Base-by-base conservation (phyloP, 2,329 filamentous ascomycete genomes). In the Grosmannia serpens region DNA sequence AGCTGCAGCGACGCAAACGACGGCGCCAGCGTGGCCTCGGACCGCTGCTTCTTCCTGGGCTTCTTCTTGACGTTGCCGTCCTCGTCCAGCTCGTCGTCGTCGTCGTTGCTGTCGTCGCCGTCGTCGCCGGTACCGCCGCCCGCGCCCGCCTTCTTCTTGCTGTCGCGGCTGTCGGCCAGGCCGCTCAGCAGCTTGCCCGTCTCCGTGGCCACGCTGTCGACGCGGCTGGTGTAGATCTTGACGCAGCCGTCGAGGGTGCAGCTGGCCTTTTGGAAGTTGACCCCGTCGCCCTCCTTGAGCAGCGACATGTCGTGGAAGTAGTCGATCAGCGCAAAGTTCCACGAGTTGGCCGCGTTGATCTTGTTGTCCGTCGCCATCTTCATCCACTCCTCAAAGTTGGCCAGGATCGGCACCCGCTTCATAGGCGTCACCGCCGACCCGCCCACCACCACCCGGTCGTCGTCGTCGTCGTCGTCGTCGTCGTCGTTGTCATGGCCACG, bases 351-450 rank as follows among this genome's bases (percentile, higher is more conserved):
- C 54, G 94, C 92, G 70, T 97, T 99, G 78, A 99, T 99, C 74
- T 94, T 94, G 75, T 99, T 99, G 76, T 99, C 94, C 20, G 94
- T 97, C 2, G 94, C 94, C 91, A 99, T 95, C 79, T 97, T 99
- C 91, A 99, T 97, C 94, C 92, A 97, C 71, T 99, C 94, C 71
- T 99, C 94, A 67, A 97, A 99, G 73, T 99, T 99, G 68, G 94
- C 94, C 58, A 99, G 78, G 66, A 99, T 88, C 1, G 94, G 94
- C 31, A 96, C 89, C 61, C 91, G 88, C 79, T 96, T 96, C 87
- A 95, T 92, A 57, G 92, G 94, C 60, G 94, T 96, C 44, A 87
- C 89, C 62, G 79, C 83, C 35, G 88, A 87, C 60, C 83, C 84
- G 33, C 55, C 51, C 31, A 64, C 62, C 52, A 89, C 86, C 66